Conservation (phyloP, 768 basidiomycete species). For the Exsudoporus frostii region DNA sequence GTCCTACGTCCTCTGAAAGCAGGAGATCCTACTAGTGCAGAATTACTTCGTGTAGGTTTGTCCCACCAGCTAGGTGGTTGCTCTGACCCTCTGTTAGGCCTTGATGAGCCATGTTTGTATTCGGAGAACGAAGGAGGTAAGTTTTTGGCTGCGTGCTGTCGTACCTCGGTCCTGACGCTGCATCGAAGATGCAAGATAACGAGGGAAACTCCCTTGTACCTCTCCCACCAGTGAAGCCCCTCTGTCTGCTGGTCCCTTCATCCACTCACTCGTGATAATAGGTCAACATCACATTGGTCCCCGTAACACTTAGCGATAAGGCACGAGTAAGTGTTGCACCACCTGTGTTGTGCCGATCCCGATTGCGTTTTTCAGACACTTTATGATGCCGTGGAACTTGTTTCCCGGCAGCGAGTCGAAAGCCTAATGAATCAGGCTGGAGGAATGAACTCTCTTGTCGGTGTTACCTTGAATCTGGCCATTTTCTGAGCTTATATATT, state of each 20-base stretch:
- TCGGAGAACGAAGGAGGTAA: slow-evolving; percentile 78
- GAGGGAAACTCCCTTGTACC: slow-evolving; percentile 70
- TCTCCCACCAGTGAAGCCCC: slow-evolving; percentile 58
- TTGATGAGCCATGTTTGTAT: slow-evolving; percentile 78
- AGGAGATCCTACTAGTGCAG: slow-evolving; percentile 63
- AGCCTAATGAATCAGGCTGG: slow-evolving; percentile 43
- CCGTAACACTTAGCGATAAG: slow-evolving; percentile 60
- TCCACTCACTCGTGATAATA: slow-evolving; percentile 24
- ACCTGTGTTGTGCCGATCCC: neutral
- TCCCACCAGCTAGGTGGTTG: neutral
- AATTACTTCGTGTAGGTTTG: slow-evolving; percentile 60
- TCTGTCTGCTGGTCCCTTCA: neutral
- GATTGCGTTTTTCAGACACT: slow-evolving; percentile 41
- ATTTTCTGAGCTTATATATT: slow-evolving; percentile 2
- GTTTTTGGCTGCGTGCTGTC: neutral
- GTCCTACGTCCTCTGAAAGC: slow-evolving; percentile 75
- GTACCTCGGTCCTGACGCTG: slow-evolving; percentile 16
- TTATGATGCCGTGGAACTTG: slow-evolving; percentile 66
- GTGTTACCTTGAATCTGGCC: neutral
- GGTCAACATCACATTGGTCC: slow-evolving; percentile 77
- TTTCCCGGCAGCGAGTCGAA: slow-evolving; percentile 63
- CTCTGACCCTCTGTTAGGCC: slow-evolving; percentile 41
- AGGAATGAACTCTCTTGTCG: slow-evolving; percentile 42
- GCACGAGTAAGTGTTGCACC: slow-evolving; percentile 51
- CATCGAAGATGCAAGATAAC: slow-evolving; percentile 73